Conservation (phyloP, 306 rosid genomes). For the Amphicarpaea edgeworthii region DNA sequence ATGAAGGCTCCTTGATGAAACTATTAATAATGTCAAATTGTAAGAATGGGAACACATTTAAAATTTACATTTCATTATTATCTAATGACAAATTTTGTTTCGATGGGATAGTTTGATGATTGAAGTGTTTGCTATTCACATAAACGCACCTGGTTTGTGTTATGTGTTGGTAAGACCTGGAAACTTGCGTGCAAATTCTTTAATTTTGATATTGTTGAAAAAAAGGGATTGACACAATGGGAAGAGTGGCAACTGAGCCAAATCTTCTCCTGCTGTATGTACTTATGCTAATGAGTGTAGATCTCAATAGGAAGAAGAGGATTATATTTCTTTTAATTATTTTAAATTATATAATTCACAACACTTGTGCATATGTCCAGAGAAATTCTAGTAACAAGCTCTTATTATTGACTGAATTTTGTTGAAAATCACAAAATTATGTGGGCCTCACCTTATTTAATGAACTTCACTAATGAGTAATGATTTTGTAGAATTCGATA, state of each 20-base stretch:
- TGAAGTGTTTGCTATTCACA: not conserved
- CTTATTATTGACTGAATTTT: no score
- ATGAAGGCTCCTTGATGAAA: no score
- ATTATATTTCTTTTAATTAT: no score
- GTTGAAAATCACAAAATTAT: no score
- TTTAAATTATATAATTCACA: no score
- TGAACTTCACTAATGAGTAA: no score
- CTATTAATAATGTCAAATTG: not conserved
- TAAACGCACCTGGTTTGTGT: not conserved
- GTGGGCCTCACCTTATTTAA: no score
- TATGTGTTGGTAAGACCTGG: not conserved
- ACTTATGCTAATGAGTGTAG: not conserved
- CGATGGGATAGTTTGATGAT: not conserved
- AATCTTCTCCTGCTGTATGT: not conserved
- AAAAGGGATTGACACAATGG: not conserved
- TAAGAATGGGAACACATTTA: constrained; percentile 6
- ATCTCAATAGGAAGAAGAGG: not conserved
- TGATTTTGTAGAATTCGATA: no score
- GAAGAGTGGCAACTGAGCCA: not conserved
- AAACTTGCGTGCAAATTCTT: not conserved
- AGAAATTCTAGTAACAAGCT: no score
- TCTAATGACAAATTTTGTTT: constrained; percentile 4
- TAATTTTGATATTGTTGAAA: not conserved
- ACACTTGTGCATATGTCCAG: no score
- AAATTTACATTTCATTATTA: not conserved